Percentiles rank a stretch among this genome's conserved stretches.
Conservation (phyloP, 371 early-diverging fungal species). For the Apophysomyces trapeziformis region DNA sequence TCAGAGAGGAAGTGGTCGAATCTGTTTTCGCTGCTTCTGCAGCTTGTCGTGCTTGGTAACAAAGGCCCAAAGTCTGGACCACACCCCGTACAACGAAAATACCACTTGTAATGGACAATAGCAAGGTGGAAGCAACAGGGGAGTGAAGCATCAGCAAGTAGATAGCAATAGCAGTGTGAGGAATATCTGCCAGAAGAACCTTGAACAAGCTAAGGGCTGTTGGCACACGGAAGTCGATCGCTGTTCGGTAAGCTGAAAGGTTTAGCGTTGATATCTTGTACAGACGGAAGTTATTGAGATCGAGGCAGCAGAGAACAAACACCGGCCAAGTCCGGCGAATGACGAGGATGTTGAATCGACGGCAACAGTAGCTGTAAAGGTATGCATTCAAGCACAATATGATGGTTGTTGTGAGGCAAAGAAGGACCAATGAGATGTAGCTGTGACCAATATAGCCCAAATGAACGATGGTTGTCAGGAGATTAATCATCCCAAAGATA, state of each 20-base stretch:
- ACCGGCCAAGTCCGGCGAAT: slow-evolving; percentile 23
- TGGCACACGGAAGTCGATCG: slow-evolving; percentile 15
- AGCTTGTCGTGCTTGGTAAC: slow-evolving; percentile 2
- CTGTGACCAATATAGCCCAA: slow-evolving; percentile 2
- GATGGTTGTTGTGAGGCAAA: slow-evolving; percentile 6
- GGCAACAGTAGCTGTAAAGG: slow-evolving; percentile 18
- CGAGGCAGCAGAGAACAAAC: slow-evolving; percentile 15
- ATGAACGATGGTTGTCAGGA: slow-evolving; percentile 16
- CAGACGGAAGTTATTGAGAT: slow-evolving; percentile 18
- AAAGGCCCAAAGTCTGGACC: background rate
- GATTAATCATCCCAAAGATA: slow-evolving; percentile 12
- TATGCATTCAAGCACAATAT: slow-evolving; percentile 4
- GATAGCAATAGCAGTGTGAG: slow-evolving; percentile 16
- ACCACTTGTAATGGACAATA: slow-evolving; percentile 16
- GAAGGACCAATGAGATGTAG: slow-evolving; percentile 6
- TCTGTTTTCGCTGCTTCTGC: background rate
- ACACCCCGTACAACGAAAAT: slow-evolving; percentile 13
- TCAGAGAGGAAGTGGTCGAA: background rate
- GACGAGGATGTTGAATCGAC: slow-evolving; percentile 17
- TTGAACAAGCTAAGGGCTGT: slow-evolving; percentile 14
- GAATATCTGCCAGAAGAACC: slow-evolving; percentile 14
- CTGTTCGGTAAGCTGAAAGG: slow-evolving; percentile 14
- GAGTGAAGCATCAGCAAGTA: slow-evolving; percentile 17
- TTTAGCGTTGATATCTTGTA: slow-evolving; percentile 18
- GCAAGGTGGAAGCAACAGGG: slow-evolving; percentile 15